These are phyloP conservation scores for Cordyceps militaris DNA, from an alignment of 2,329 filamentous ascomycete species.

Conservation along the genomic window DNA sequence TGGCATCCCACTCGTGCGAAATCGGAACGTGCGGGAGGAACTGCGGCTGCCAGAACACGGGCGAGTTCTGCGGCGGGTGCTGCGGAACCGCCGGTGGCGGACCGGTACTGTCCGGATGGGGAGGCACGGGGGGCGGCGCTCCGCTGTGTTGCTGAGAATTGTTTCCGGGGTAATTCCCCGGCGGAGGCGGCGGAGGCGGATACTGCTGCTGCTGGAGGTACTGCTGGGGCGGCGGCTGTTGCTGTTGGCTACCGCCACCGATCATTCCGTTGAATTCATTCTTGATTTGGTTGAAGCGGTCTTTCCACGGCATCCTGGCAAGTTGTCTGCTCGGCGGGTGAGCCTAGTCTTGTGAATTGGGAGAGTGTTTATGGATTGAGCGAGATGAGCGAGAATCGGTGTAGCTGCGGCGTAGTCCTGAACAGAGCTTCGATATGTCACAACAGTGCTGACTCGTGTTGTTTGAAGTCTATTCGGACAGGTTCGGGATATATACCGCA, in stretches of 20 bases:
- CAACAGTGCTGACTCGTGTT: not conserved
- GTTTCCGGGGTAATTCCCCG: conserved; percentile 11
- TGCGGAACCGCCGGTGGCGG: conserved; percentile 15
- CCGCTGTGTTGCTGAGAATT: not conserved
- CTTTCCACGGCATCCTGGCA: conserved; percentile 29
- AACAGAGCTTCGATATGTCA: not conserved
- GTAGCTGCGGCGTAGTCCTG: not conserved
- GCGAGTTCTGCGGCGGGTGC: conserved; percentile 10
- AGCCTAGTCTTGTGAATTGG: not conserved
- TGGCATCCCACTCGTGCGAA: conserved; percentile 44
- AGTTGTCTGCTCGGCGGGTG: not conserved
- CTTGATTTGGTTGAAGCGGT: conserved; percentile 32
- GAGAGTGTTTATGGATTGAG: not conserved
- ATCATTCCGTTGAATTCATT: conserved; percentile 31
- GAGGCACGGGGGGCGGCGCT: conserved; percentile 14
- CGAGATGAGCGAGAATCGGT: not conserved
- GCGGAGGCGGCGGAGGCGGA: conserved; percentile 14
- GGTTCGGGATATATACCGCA: not conserved
- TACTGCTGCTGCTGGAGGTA: conserved; percentile 11
- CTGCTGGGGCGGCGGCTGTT: conserved; percentile 20
- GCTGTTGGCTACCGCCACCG: conserved; percentile 17
- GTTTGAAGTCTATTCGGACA: not conserved
- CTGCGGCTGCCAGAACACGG: conserved; percentile 45
- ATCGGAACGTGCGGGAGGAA: conserved; percentile 42
- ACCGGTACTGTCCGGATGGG: conserved; percentile 8